phyloP scores from a whole-genome alignment of 2,329 filamentous ascomycete species.

The Bipolaris zeicola region DNA sequence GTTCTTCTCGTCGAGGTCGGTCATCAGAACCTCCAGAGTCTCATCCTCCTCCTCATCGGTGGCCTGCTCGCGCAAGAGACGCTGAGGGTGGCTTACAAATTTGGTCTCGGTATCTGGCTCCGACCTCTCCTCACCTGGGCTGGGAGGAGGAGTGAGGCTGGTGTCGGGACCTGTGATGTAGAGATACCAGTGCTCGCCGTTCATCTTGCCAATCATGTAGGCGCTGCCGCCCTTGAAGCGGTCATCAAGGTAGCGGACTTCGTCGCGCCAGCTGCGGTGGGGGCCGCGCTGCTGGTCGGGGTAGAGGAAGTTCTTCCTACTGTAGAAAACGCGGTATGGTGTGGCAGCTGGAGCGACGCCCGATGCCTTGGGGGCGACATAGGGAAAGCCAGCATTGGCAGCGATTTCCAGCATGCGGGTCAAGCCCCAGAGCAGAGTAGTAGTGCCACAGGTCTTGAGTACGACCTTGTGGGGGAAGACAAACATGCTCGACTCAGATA shows the following conservation, averaged over 20 bases:
- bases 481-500: constrained; percentile 99
- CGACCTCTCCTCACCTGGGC: constrained; percentile 60
- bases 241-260: constrained; percentile 89
- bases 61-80: constrained; percentile 53
- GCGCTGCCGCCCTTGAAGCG: constrained; percentile 92
- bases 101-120: constrained; percentile 64
- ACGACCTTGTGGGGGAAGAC: constrained; percentile 99
- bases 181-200: constrained; percentile 98
- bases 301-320: constrained; percentile 97
- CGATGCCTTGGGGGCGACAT: constrained; percentile 69
- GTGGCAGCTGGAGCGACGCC: constrained; percentile 78
- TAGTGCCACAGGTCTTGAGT: constrained; percentile 97
- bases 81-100: constrained; percentile 63
- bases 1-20: constrained; percentile 69
- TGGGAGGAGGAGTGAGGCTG: constrained; percentile 79
- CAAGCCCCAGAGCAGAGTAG: constrained; percentile 86
- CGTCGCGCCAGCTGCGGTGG: constrained; percentile 96
- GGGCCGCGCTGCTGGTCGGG: constrained; percentile 92
- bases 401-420: constrained; percentile 93
- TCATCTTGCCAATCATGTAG: constrained; percentile 99
- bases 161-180: constrained; percentile 91
- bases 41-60: constrained; percentile 68
- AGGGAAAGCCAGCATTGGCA: constrained; percentile 87
- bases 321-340: constrained; percentile 97
- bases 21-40: constrained; percentile 74